Conservation (phyloP, 768 basidiomycete genomes). For the Amanita rubescens region DNA sequence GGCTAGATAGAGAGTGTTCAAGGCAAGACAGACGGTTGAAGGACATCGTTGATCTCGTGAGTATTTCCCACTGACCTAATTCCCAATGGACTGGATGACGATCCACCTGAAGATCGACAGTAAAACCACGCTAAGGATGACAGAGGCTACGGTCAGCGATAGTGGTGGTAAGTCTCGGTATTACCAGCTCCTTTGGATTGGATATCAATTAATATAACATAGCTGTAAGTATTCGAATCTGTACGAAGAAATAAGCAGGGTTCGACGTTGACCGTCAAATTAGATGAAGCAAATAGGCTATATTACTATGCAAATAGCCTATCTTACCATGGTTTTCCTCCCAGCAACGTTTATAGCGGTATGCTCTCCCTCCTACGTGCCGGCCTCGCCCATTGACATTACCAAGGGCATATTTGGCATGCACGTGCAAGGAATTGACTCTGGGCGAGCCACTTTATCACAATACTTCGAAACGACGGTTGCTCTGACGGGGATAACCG, state of each 20-base stretch:
- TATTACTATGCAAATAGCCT: conserved; percentile 55
- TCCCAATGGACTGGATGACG: not conserved
- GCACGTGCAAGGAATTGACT: too few species aligned
- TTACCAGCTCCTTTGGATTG: not conserved
- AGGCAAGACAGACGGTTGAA: conserved; percentile 40
- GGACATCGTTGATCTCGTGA: conserved; percentile 44
- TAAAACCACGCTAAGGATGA: conserved; percentile 32
- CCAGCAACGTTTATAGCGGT: conserved; percentile 50
- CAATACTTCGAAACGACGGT: too few species aligned
- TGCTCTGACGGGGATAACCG: too few species aligned
- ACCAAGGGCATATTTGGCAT: too few species aligned
- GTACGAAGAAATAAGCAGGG: not conserved
- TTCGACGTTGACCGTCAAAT: not conserved
- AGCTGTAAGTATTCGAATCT: conserved; percentile 14
- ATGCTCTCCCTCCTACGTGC: conserved; percentile 11
- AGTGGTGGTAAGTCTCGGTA: conserved; percentile 19
- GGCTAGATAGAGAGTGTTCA: conserved; percentile 32
- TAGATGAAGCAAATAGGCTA: too few species aligned
- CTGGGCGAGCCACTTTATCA: too few species aligned
- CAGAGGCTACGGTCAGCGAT: conserved; percentile 30
- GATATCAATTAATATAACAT: not conserved
- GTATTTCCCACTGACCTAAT: not conserved
- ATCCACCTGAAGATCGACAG: conserved; percentile 33
- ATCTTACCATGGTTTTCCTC: conserved; percentile 55
- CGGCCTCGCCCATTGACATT: not conserved